phyloP scores from a whole-genome alignment of 148 eudicot genomes.

The Polygonum maritimum region DNA sequence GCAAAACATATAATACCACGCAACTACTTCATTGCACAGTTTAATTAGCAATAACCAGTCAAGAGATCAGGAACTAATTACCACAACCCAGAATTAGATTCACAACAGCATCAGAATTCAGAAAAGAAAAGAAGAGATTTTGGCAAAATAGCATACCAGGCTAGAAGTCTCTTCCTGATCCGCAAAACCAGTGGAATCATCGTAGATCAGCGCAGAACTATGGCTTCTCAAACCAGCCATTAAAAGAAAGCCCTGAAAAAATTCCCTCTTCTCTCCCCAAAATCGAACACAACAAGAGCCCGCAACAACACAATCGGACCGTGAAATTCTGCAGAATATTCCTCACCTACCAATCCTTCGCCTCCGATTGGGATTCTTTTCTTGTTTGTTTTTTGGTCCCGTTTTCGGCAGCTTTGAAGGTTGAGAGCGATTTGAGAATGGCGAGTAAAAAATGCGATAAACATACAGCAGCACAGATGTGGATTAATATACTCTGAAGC shows the following conservation, averaged over 20 bases:
- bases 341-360: neutral
- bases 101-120: neutral
- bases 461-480: neutral
- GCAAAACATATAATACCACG: neutral
- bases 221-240: slow-evolving; percentile 1
- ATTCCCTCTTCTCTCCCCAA: neutral
- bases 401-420: neutral
- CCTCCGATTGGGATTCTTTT: neutral
- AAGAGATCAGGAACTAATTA: neutral
- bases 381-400: neutral
- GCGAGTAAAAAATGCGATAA: neutral
- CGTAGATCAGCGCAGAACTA: slow-evolving; percentile 11
- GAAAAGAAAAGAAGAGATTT: neutral
- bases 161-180: slow-evolving; percentile 26
- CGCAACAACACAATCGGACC: neutral
- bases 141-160: slow-evolving; percentile 11
- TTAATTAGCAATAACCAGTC: neutral
- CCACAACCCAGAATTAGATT: neutral
- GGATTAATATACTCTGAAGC: neutral
- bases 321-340: neutral
- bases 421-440: neutral
- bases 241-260: neutral
- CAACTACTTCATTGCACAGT: neutral
- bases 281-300: neutral
- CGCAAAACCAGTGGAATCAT: slow-evolving; percentile 11